A percentile compares a stretch with the other conserved stretches of the same genome.
Evolutionary conservation across 2,329 filamentous ascomycete genomes (phyloP).

Genomic region (Bretziella fagacearum): DNA sequence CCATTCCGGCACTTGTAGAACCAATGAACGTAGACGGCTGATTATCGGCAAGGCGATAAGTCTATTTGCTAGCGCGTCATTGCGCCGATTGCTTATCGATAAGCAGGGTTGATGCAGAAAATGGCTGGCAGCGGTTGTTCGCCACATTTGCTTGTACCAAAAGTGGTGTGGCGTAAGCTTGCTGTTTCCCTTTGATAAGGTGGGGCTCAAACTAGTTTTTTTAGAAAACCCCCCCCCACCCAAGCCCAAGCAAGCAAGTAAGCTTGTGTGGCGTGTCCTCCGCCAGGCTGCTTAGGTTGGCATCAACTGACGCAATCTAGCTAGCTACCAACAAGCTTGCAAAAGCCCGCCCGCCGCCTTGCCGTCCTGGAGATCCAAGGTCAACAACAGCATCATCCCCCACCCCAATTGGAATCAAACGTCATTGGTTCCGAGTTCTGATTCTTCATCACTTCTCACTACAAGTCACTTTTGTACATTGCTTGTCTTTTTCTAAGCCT

Average conservation of each 20-base stretch:
- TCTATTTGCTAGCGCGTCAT: constrained; percentile 11
- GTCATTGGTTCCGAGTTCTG: background rate
- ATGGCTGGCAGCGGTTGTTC: no score
- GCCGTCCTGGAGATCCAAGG: background rate
- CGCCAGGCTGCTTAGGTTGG: constrained; percentile 14
- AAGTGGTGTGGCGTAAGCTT: background rate
- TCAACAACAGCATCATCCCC: background rate
- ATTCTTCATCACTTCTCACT: no score
- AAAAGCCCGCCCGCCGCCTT: background rate
- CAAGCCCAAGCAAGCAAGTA: no score
- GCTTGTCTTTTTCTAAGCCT: no score
- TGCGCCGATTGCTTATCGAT: background rate
- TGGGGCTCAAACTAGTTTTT: constrained; percentile 20
- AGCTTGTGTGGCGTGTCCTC: constrained; percentile 9
- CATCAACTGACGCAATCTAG: constrained; percentile 11
- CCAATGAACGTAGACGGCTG: constrained; percentile 3
- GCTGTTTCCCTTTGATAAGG: background rate
- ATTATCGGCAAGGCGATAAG: constrained; percentile 1
- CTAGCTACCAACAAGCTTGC: background rate
- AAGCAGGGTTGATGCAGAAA: background rate
- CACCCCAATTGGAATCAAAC: no score
- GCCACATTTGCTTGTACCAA: background rate
- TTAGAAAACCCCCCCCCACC: no score
- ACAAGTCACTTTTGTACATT: no score
- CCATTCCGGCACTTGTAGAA: background rate